Evolutionary conservation across 2,329 filamentous ascomycete species (phyloP), one percentile per base, ranked within the genome.

Genomic region (Epichloe festucae): DNA sequence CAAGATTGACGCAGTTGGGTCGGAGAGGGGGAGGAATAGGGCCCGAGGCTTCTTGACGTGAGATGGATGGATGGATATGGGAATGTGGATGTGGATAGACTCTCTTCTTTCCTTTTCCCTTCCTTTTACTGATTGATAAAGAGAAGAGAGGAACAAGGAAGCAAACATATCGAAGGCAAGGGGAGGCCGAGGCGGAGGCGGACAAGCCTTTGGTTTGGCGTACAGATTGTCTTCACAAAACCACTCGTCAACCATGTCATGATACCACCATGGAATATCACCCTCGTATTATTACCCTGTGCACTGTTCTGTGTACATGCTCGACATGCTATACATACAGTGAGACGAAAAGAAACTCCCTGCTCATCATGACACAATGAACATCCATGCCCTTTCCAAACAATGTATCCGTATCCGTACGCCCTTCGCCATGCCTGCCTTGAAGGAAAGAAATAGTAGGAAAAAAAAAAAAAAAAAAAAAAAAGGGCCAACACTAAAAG

Each of bases 1-100:
- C 36, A 89, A 87, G 65, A 63, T 95, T 27, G 85, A 94, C 58
- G 85, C 83, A 0, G 77, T 82, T 58, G 84, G 76, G 50, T 76
- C 74, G 7, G 81, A 91, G 66, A 72, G 74, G 55, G 75, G 75
- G 11, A 76, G 87, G 56, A 95, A 94, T 68, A 68, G 68, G 48
- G 66, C 72, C 48, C 76, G 85, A 55, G 69, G 67, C 0, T 95
- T 94, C 63, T 65, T 94, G 52, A 61, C 23, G 6, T 55, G 15
- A 50, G 2, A 21, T 10, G 7, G 4, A 31, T 31, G 27, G 3
- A 31, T 31, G 8, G 27, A 31, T 2, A 7, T 27, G 23, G 6
- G n/a, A n/a, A 38, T 38, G 12, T n/a, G 14, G 0, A 27, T 7
- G 6, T 27, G 6, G 6, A 27, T 8, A 8, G 3, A 27, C 23